These are phyloP conservation scores for Nidularia pulvinata DNA, from an alignment of 768 basidiomycete genomes.

Conservation along the genomic window DNA sequence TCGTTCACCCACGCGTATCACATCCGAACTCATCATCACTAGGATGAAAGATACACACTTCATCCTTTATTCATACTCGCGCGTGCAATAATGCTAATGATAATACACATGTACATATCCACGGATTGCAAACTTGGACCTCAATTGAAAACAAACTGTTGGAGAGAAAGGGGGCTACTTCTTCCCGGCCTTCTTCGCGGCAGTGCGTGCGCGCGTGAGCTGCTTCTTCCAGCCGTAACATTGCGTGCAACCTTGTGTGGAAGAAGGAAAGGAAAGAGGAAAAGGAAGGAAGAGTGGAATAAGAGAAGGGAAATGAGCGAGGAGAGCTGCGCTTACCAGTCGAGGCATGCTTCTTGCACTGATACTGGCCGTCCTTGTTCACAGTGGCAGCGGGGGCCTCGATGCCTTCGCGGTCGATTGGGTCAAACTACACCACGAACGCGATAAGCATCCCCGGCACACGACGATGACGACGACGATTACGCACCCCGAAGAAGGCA, in stretches of 20 bases:
- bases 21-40: no score
- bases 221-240: conserved; percentile 90
- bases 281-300: not conserved
- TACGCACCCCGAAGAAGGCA: conserved; percentile 68
- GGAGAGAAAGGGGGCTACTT: conserved; percentile 32
- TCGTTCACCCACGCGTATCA: no score
- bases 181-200: conserved; percentile 74
- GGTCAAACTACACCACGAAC: conserved; percentile 46
- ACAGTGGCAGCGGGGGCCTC: conserved; percentile 58
- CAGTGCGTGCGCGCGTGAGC: conserved; percentile 57
- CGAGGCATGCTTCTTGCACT: conserved; percentile 76
- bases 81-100: no score
- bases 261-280: no score
- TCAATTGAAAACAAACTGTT: not conserved
- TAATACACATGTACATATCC: no score
- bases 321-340: not conserved
- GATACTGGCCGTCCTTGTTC: conserved; percentile 75
- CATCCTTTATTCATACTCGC: no score
- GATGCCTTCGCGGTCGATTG: conserved; percentile 64
- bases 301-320: not conserved
- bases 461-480: conserved; percentile 2
- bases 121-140: no score
- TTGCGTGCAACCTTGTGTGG: conserved; percentile 49
- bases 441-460: conserved; percentile 5
- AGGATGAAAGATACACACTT: no score